Evolutionary conservation across 148 eudicot species (phyloP).

Genomic region (Vaccinium myrtillus): DNA sequence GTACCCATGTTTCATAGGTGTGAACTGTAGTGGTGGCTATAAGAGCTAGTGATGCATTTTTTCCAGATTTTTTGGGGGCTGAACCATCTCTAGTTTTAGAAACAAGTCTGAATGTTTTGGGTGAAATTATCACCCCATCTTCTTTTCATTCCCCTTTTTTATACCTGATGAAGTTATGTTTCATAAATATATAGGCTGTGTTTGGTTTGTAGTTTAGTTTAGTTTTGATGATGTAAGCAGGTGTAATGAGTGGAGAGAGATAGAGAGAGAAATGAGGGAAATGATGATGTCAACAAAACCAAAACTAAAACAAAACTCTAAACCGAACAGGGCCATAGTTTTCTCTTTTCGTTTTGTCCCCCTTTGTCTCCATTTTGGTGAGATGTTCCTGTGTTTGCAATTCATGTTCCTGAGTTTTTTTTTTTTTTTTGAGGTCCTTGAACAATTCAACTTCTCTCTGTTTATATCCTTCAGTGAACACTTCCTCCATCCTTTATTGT

Average conservation of each 20-base stretch:
- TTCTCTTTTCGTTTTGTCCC: background rate
- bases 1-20: no score
- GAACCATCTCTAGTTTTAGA: background rate
- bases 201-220: no score
- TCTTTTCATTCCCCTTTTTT: background rate
- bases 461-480: background rate
- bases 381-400: background rate
- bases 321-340: no score
- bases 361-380: background rate
- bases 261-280: no score
- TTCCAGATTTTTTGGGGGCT: background rate
- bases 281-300: no score
- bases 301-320: no score
- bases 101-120: background rate
- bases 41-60: background rate
- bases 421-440: conserved; percentile 12
- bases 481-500: background rate
- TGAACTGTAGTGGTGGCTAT: background rate
- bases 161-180: background rate
- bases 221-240: no score
- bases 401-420: no score
- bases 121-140: background rate
- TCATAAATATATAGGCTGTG: background rate
- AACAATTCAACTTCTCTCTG: background rate
- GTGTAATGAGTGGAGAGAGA: no score